Percentiles rank a stretch among this genome's conserved stretches.
phyloP scores from a whole-genome alignment of 176 grass and related monocot genomes.

The Avena sativa region DNA sequence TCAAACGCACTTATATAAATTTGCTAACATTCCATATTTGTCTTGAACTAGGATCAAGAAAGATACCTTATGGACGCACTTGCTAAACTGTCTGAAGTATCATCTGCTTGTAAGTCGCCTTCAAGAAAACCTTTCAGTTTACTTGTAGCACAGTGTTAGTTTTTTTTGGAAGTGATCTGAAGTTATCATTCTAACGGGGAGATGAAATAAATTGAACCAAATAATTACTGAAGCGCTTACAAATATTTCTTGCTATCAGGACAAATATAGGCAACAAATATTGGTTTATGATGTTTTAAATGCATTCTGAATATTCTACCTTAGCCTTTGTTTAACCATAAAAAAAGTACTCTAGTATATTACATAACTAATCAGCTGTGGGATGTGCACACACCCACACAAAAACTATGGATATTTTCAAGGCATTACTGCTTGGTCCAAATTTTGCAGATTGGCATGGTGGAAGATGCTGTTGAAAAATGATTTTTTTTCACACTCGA shows the following conservation, averaged over 20 bases:
- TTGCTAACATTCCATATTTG: constrained; percentile 34
- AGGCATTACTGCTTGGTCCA: not conserved
- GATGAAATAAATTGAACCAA: not conserved
- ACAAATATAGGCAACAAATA: not conserved
- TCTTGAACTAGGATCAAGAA: constrained; percentile 62
- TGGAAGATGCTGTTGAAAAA: not conserved
- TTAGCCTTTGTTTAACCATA: not conserved
- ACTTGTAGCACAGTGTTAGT: not conserved
- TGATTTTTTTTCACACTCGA: no score
- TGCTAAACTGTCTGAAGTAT: constrained; percentile 52
- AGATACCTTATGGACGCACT: constrained; percentile 67
- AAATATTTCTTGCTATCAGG: not conserved
- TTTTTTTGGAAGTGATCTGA: not conserved
- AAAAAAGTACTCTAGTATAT: not conserved
- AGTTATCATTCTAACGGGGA: not conserved
- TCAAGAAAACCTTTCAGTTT: not conserved
- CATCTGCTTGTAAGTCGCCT: constrained; percentile 45
- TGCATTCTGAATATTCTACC: not conserved
- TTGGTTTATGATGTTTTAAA: constrained; percentile 21
- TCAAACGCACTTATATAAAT: not conserved
- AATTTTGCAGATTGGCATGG: not conserved
- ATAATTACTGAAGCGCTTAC: not conserved
- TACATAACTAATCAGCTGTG: not conserved
- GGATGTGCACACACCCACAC: not conserved
- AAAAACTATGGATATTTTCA: no score